Percentiles rank a stretch among this genome's conserved stretches.
Evolutionary conservation across 225 moss, liverwort and hornwort species (phyloP).

Genomic region (Rhytidiadelphus loreus): DNA sequence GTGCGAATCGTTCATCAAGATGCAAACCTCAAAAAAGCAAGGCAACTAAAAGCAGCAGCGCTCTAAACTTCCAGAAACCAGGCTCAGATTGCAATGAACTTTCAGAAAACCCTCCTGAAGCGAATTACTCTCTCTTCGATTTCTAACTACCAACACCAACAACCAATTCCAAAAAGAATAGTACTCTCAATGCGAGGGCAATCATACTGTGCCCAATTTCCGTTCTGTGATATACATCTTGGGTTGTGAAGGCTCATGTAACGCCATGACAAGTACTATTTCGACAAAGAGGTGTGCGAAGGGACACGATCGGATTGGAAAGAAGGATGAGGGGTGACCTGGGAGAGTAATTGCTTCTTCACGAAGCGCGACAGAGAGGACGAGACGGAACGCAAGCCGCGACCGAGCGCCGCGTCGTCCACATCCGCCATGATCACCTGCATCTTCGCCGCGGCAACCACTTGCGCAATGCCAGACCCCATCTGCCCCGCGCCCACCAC

Average conservation of each 20-base stretch:
- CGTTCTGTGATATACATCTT: neutral
- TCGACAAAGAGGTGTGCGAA: neutral
- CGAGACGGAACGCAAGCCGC: slow-evolving; percentile 73
- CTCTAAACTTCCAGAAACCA: neutral
- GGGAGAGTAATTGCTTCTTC: slow-evolving; percentile 63
- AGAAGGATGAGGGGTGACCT: slow-evolving; percentile 28
- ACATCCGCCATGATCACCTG: slow-evolving; percentile 78
- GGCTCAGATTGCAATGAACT: neutral
- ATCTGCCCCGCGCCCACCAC: slow-evolving; percentile 98
- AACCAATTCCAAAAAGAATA: neutral
- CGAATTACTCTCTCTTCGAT: neutral
- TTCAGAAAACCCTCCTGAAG: neutral
- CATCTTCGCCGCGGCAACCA: slow-evolving; percentile 65
- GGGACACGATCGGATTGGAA: neutral
- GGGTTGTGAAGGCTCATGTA: neutral
- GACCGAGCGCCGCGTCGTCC: slow-evolving; percentile 53
- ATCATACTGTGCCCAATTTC: neutral
- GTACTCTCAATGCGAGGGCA: neutral
- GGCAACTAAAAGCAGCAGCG: neutral
- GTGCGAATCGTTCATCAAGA: neutral
- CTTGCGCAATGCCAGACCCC: slow-evolving; percentile 92
- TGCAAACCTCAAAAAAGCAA: neutral
- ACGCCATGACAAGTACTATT: neutral
- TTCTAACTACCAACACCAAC: neutral
- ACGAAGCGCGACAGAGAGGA: slow-evolving; percentile 72